These are phyloP conservation scores for Croton laevigatus DNA, from an alignment of 441 rosid species.

Conservation along the genomic window DNA sequence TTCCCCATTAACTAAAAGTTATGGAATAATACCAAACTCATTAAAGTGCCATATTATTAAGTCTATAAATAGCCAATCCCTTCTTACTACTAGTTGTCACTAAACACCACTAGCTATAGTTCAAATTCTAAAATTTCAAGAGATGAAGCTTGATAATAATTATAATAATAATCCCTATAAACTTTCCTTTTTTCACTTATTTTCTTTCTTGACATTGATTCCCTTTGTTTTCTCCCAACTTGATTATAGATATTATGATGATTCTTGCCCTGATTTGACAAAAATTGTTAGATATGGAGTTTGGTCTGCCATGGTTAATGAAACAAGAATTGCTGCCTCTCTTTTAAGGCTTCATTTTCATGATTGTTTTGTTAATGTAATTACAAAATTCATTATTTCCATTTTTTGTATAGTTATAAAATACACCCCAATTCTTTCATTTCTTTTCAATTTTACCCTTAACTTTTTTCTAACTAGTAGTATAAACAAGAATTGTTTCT, in stretches of 20 bases:
- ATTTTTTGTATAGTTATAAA: background rate
- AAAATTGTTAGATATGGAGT: conserved; percentile 41
- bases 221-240: conserved; percentile 44
- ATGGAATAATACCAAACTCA: conserved; percentile 46
- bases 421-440: background rate
- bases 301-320: conserved; percentile 50
- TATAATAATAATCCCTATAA: conserved; percentile 11
- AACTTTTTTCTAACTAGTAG: background rate
- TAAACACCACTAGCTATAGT: background rate
- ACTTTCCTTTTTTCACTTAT: conserved; percentile 22
- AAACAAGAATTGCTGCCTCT: conserved; percentile 70
- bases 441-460: too few relatives aligned
- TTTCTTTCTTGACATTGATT: conserved; percentile 29
- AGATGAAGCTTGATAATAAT: conserved; percentile 25
- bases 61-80: conserved; percentile 37
- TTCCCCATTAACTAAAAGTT: conserved; percentile 22
- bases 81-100: conserved; percentile 14
- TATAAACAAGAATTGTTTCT: too few relatives aligned
- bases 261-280: conserved; percentile 42
- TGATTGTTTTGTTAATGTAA: conserved; percentile 67
- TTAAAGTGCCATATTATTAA: conserved; percentile 23
- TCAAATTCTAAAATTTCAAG: background rate
- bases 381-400: background rate
- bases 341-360: conserved; percentile 68
- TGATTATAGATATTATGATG: conserved; percentile 45